Percentiles rank a stretch among this genome's conserved stretches.
Evolutionary conservation across 768 basidiomycete species (phyloP).

Genomic region (Boletus edulis): DNA sequence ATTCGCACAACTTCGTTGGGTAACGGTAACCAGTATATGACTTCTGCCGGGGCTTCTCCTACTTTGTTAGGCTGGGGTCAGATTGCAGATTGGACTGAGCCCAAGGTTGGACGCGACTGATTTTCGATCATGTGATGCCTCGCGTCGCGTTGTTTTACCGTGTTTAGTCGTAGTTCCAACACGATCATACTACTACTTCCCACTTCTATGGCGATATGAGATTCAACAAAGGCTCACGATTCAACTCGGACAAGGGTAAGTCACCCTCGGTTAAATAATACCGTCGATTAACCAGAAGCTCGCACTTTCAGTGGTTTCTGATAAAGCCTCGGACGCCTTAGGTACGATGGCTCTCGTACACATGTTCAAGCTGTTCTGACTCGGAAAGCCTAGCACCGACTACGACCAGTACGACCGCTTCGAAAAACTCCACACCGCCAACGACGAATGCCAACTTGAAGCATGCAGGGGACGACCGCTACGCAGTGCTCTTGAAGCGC

Average conservation of each 20-base stretch:
- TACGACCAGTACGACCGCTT: constrained; percentile 26
- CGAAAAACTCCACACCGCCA: constrained; percentile 26
- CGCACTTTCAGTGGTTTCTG: constrained; percentile 20
- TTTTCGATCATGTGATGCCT: constrained; percentile 23
- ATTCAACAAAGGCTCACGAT: constrained; percentile 49
- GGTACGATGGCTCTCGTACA: constrained; percentile 30
- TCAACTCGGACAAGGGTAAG: constrained; percentile 14
- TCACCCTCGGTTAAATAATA: not conserved
- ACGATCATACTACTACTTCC: not conserved
- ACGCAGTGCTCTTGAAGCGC: constrained; percentile 55
- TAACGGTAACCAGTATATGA: no score
- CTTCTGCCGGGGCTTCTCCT: no score
- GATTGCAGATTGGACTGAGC: no score
- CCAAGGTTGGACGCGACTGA: constrained; percentile 8
- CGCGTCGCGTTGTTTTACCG: constrained; percentile 18
- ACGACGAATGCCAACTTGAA: constrained; percentile 4
- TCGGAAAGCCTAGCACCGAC: constrained; percentile 31
- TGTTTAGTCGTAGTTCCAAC: constrained; percentile 18
- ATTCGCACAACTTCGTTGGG: no score
- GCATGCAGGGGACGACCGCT: constrained; percentile 41
- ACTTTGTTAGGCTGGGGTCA: no score
- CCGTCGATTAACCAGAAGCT: not conserved
- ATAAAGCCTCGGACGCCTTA: constrained; percentile 40
- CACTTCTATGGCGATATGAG: constrained; percentile 20
- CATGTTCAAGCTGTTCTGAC: not conserved